Base-by-base conservation (phyloP, 768 basidiomycete species). In the Agaricus blazei region DNA sequence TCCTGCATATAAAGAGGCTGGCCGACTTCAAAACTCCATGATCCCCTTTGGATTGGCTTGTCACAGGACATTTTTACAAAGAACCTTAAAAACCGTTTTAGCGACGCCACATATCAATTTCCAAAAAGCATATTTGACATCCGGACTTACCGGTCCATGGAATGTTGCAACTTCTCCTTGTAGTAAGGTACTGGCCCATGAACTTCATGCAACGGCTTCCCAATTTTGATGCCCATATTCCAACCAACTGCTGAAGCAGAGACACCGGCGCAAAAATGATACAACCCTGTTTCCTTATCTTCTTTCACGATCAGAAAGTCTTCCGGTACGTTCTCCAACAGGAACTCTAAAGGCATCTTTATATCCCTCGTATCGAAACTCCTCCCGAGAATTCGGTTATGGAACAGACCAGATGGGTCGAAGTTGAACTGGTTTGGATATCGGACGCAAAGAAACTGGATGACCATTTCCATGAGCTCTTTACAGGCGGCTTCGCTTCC, bases 391-490 rank as follows among this genome's bases (percentile, higher is more conserved):
- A 81, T 79, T 7, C 62, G 61, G 58, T 81, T 81, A 3, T 65
- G 60, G 56, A 81, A 79, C 1, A 70, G 34, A 3, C 70, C 70
- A 4, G 70, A 70, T 51, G 58, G 56, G 43, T 77, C 61, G 29
- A 75, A 69, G 7, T 65, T 59, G 60, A 85, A 84, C 28, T 78
- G 76, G 7, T 72, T 72, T 9, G 83, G 82, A 60, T 83, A 84
- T n/a, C 82, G 73, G 28, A 70, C 71, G 43, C 78, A 82, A 41
- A 85, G 65, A 59, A 75, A 84, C 58, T 83, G 78, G 42, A 84
- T 69, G 37, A 78, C 76, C 72, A 78, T 81, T 54, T 80, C 73
- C 72, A 79, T 74, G 52, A 82, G 72, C 62, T 85, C 83, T 28
- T 61, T 61, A 59, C 78, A 81, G 0, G 79, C 80, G 0, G 52